Conservation (phyloP, 805 yeast genomes). For the Allodekkera sacchari region DNA sequence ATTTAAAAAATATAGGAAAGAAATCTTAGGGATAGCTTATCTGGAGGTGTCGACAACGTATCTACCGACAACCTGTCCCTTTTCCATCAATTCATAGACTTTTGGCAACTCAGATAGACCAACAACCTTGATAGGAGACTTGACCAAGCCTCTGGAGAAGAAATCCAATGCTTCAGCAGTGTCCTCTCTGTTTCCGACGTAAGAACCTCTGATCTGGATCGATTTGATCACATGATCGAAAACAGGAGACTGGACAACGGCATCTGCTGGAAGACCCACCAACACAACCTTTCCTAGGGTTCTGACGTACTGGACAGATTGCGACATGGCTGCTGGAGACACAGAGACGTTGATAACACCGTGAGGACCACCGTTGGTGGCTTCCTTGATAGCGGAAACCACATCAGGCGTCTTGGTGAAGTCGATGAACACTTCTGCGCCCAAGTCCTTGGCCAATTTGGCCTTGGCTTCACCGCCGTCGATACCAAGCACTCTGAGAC, state of each 20-base stretch:
- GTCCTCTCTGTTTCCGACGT: constrained; percentile 87
- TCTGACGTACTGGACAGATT: constrained; percentile 53
- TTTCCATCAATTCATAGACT: constrained; percentile 73
- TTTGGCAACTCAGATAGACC: constrained; percentile 64
- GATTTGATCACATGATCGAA: constrained; percentile 70
- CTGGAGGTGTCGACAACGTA: constrained; percentile 76
- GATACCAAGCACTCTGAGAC: constrained; percentile 61
- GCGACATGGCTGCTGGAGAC: constrained; percentile 42
- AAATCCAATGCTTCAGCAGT: constrained; percentile 71
- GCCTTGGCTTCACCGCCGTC: constrained; percentile 71
- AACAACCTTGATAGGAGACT: constrained; percentile 62
- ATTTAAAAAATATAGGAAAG: constrained; percentile 1
- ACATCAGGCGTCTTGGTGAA: constrained; percentile 36
- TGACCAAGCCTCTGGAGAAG: constrained; percentile 58
- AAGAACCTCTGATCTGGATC: constrained; percentile 70
- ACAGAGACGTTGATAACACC: constrained; percentile 64
- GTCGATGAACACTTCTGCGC: constrained; percentile 60
- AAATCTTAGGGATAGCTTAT: constrained; percentile 24
- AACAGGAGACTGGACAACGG: constrained; percentile 62
- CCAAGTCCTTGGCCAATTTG: constrained; percentile 41
- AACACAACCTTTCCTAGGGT: constrained; percentile 53
- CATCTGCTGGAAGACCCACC: constrained; percentile 76
- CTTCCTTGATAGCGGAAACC: constrained; percentile 30
- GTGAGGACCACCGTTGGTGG: constrained; percentile 51
- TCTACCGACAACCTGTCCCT: constrained; percentile 83